Evolutionary conservation across 2,329 filamentous ascomycete genomes (phyloP), one percentile per base, ranked within the genome.

Genomic region (Teratosphaeria epicoccoides): DNA sequence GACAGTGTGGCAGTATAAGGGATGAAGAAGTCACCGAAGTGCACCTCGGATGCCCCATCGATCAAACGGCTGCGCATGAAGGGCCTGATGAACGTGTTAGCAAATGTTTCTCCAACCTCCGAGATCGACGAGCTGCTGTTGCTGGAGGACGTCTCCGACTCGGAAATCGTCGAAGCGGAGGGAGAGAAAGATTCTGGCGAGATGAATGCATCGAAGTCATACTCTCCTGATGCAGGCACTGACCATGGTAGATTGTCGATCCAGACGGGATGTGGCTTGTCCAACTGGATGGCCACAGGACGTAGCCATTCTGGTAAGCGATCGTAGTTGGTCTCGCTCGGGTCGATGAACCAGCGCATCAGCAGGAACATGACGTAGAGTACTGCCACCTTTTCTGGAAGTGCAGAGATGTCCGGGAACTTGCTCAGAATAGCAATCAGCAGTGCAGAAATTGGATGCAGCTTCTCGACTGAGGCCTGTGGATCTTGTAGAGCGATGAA

Each of bases 351-450:
- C 87, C 89, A 95, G 43, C 72, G 69, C 83, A 93, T 88, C 57
- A 89, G 66, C 26, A 90, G 76, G 68, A 94, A 95, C 87, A 95
- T 94, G 63, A 85, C 73, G 66, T 90, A 94, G 6, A 95, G 76
- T 6, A 88, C 81, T 7, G 85, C 88, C 0, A 94, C 81, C 61
- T 87, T 84, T 69, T 95, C 88, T 0, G 89, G 88, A 0, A 94
- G 76, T n/a, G 76, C 77, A 3, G 78, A 80, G 25, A 95, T 81
- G 60, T 87, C 83, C 0, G 88, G 87, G 60, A 95, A 94, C n/a
- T 85, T 88, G 57, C 80, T 76, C 10, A 95, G 74, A 53, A 95
- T 88, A 66, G 94, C 88, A 43, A 87, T 90, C 64, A 94, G 87
- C 12, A 95, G 79, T 58, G 87, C 87, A 6, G 87, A 91, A 1